These are phyloP conservation scores for Coemansia sp. DNA, from an alignment of 192 early-diverging fungal species.

Conservation along the genomic window DNA sequence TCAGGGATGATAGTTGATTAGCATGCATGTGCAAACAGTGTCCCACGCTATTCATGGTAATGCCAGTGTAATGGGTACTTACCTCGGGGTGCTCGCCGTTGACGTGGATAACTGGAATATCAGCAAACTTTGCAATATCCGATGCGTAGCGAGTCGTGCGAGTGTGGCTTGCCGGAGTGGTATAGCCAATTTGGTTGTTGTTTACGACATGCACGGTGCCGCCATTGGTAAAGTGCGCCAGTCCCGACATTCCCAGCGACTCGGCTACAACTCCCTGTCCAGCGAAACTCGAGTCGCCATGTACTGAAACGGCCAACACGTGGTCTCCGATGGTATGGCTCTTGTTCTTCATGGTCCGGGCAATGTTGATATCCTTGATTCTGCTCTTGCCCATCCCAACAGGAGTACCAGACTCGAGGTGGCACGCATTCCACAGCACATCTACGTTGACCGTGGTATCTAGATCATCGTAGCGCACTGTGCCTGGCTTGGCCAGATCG, in stretches of 20 bases:
- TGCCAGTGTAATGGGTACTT: background rate
- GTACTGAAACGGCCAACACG: slow-evolving; percentile 93
- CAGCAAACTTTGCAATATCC: slow-evolving; percentile 96
- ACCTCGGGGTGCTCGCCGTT: slow-evolving; percentile 91
- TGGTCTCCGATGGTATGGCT: slow-evolving; percentile 89
- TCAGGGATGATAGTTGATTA: background rate
- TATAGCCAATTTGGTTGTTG: slow-evolving; percentile 98
- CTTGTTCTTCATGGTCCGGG: slow-evolving; percentile 63
- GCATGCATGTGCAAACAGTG: background rate
- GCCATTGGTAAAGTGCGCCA: slow-evolving; percentile 93
- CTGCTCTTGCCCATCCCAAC: slow-evolving; percentile 95
- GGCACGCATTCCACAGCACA: slow-evolving; percentile 93
- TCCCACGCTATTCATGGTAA: background rate
- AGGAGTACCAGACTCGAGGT: slow-evolving; percentile 94
- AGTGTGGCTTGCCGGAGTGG: slow-evolving; percentile 95
- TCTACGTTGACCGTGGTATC: slow-evolving; percentile 64
- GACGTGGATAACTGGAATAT: slow-evolving; percentile 94
- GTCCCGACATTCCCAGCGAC: slow-evolving; percentile 89
- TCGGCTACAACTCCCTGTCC: slow-evolving; percentile 96
- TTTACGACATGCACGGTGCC: slow-evolving; percentile 96
- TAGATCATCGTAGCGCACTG: slow-evolving; percentile 72
- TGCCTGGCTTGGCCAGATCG: slow-evolving; percentile 82
- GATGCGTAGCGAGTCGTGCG: slow-evolving; percentile 89
- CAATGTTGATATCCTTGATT: slow-evolving; percentile 85
- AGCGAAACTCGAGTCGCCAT: slow-evolving; percentile 90